phyloP scores from a whole-genome alignment of 164 flowering plant species.

The Aristolochia californica region DNA sequence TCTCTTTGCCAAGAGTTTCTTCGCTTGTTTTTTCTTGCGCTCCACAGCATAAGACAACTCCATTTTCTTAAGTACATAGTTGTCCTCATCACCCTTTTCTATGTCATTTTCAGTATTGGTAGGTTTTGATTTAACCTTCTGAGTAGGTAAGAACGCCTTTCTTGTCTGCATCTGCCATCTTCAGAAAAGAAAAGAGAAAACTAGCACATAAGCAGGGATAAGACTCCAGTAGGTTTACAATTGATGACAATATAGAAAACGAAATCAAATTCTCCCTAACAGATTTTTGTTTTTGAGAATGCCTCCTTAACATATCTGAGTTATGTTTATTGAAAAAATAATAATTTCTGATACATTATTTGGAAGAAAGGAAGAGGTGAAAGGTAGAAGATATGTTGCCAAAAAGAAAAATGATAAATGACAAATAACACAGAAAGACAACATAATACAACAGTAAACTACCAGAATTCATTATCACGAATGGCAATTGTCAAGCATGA shows the following conservation, averaged over 20 bases:
- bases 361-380: too few relatives aligned
- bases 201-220: too few relatives aligned
- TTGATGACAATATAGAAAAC: too few relatives aligned
- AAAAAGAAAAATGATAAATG: not conserved
- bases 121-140: constrained; percentile 23
- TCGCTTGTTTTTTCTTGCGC: constrained; percentile 68
- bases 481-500: too few relatives aligned
- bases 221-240: too few relatives aligned
- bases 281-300: too few relatives aligned
- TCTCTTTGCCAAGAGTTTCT: constrained; percentile 62
- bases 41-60: constrained; percentile 71
- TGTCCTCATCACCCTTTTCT: constrained; percentile 51
- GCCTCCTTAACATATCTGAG: too few relatives aligned
- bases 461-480: too few relatives aligned
- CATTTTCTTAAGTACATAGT: constrained; percentile 73
- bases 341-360: too few relatives aligned
- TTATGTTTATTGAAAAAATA: too few relatives aligned
- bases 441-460: not conserved
- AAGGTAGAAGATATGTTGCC: constrained; percentile 45
- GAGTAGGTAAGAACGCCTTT: constrained; percentile 55
- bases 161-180: constrained; percentile 84
- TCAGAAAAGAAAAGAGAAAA: constrained; percentile 5
- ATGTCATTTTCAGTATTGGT: constrained; percentile 22
- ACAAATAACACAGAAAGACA: not conserved
- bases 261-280: not conserved